Conservation (phyloP, 192 early-diverging fungal genomes). For the Linnemannia elongata region DNA sequence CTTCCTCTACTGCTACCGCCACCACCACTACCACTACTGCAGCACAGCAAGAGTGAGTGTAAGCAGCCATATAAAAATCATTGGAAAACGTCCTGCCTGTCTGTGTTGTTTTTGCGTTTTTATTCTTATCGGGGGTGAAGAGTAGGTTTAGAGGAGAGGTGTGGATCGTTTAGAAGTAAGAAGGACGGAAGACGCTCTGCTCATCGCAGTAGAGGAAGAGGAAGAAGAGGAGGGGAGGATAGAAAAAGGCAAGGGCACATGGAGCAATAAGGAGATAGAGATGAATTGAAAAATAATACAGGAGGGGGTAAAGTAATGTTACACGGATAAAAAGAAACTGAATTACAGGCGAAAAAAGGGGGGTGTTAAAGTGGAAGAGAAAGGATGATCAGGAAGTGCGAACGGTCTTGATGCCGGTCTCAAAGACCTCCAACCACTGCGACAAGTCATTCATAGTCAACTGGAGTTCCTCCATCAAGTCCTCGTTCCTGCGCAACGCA, state of each 20-base stretch:
- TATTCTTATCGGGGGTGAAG: neutral
- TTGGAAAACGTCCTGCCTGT: neutral
- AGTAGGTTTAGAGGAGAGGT: neutral
- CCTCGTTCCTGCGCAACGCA: conserved; percentile 56
- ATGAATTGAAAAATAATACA: neutral
- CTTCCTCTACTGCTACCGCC: neutral
- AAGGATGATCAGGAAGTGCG: conserved; percentile 9
- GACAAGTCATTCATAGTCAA: conserved; percentile 56
- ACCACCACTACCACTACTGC: neutral
- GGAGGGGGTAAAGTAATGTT: neutral
- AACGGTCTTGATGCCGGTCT: conserved; percentile 56
- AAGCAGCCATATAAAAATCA: neutral
- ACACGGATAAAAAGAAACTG: neutral
- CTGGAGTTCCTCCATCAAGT: conserved; percentile 58
- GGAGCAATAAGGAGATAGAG: neutral
- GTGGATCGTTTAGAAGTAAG: neutral
- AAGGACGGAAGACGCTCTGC: neutral
- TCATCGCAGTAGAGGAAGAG: neutral
- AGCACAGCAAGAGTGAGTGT: neutral
- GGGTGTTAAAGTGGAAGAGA: neutral
- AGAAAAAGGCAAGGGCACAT: neutral
- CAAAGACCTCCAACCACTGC: conserved; percentile 62
- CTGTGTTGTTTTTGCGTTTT: neutral
- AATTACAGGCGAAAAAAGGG: conserved; percentile 2
- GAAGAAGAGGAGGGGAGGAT: neutral